These are phyloP conservation scores for Capronia epimyces DNA, from an alignment of 2,329 filamentous ascomycete species.

Conservation along the genomic window DNA sequence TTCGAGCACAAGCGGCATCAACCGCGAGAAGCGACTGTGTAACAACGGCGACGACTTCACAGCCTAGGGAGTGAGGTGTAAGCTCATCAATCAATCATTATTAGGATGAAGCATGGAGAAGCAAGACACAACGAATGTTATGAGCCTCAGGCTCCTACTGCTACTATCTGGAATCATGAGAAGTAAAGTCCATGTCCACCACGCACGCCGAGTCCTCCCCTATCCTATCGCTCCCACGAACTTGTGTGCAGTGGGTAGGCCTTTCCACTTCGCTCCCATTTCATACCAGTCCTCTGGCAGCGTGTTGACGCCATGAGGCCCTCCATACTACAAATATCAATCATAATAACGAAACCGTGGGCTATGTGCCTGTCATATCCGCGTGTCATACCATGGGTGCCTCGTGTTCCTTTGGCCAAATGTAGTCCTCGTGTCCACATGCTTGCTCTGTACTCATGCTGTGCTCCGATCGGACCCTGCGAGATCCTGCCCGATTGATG, in stretches of 20 bases:
- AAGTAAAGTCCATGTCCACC: neutral
- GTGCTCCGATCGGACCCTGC: neutral
- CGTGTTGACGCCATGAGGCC: neutral
- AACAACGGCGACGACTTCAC: too few relatives aligned
- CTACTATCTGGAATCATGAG: neutral
- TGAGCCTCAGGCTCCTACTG: neutral
- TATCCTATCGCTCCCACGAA: too few relatives aligned
- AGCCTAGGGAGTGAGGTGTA: too few relatives aligned
- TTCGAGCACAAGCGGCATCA: too few relatives aligned
- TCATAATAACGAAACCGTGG: neutral
- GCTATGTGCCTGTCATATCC: constrained; percentile 14
- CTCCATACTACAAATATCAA: neutral
- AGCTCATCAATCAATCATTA: too few relatives aligned
- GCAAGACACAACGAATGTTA: neutral
- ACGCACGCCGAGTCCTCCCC: too few relatives aligned
- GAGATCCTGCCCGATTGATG: neutral
- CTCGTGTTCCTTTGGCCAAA: neutral
- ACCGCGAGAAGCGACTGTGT: too few relatives aligned
- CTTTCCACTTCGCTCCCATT: neutral
- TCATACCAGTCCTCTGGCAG: neutral
- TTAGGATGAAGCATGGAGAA: neutral
- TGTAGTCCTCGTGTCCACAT: neutral
- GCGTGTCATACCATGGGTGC: constrained; percentile 1
- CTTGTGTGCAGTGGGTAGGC: too few relatives aligned
- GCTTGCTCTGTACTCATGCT: neutral